These are phyloP conservation scores for Haematococcus sp. DNA, from an alignment of 139 green algal species.

Conservation along the genomic window DNA sequence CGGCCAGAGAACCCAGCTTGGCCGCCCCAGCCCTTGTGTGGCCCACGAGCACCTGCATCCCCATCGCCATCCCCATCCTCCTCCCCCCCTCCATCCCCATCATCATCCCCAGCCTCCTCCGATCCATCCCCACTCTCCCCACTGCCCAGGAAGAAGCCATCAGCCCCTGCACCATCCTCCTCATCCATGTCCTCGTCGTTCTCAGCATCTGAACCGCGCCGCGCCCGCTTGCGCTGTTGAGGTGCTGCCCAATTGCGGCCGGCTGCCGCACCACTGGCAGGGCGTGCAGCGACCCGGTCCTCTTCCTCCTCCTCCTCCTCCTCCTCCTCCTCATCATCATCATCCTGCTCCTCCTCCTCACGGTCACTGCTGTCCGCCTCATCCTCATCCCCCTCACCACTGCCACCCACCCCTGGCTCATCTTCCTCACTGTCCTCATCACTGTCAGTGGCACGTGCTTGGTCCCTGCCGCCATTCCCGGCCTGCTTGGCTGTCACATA, in stretches of 20 bases:
- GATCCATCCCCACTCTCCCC: background rate
- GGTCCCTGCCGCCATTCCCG: no score
- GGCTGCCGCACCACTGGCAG: background rate
- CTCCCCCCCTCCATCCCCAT: background rate
- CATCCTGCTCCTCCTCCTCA: background rate
- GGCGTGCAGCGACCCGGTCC: background rate
- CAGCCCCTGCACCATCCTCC: background rate
- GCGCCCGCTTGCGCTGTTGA: background rate
- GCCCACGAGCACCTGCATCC: background rate
- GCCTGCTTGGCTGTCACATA: no score
- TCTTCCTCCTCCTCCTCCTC: background rate
- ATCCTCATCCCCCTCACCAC: background rate
- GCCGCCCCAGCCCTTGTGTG: background rate
- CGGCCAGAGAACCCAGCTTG: background rate
- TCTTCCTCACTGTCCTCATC: background rate
- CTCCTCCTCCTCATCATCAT: conserved; percentile 6
- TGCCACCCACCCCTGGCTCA: no score
- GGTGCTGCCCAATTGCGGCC: background rate
- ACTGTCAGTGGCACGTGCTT: no score
- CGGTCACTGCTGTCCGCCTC: conserved; percentile 1
- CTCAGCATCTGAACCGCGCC: background rate
- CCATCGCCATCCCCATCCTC: background rate
- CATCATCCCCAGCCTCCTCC: conserved; percentile 1
- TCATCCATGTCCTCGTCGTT: conserved; percentile 6
- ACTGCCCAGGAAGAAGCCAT: background rate